A percentile compares a stretch with the other conserved stretches of the same genome.
Evolutionary conservation across 2,329 filamentous ascomycete species (phyloP).

Genomic region (Hypoxylon sp.): DNA sequence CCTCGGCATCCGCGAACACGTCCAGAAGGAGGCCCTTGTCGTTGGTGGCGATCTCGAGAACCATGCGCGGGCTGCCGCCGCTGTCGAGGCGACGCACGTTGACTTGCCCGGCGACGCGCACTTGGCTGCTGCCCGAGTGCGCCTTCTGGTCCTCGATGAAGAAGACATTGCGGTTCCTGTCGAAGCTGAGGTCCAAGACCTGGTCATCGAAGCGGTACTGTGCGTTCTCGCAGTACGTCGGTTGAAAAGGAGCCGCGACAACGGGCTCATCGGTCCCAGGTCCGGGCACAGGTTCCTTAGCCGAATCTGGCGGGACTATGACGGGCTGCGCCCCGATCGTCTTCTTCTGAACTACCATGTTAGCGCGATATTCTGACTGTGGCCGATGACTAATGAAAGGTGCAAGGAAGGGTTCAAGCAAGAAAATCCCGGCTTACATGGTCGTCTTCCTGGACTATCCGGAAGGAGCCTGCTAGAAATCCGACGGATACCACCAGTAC

Average conservation of each 20-base stretch:
- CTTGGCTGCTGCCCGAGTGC: slow-evolving; percentile 49
- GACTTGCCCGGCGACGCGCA: slow-evolving; percentile 63
- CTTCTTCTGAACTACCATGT: slow-evolving; percentile 41
- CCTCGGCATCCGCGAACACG: slow-evolving; percentile 53
- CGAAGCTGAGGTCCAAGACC: slow-evolving; percentile 56
- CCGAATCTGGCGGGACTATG: slow-evolving; percentile 31
- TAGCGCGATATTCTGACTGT: slow-evolving; percentile 15
- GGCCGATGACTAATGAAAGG: not conserved
- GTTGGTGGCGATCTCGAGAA: slow-evolving; percentile 63
- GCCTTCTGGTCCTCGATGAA: slow-evolving; percentile 58
- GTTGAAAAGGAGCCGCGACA: slow-evolving; percentile 37
- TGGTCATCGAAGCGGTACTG: slow-evolving; percentile 52
- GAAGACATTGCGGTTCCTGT: slow-evolving; percentile 55
- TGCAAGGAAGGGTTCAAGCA: not conserved
- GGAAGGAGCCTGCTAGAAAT: slow-evolving; percentile 52
- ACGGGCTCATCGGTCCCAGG: slow-evolving; percentile 29
- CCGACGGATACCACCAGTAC: slow-evolving; percentile 53
- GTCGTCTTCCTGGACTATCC: slow-evolving; percentile 45
- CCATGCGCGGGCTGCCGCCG: slow-evolving; percentile 57
- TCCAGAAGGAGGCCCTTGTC: slow-evolving; percentile 58
- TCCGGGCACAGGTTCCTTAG: slow-evolving; percentile 29
- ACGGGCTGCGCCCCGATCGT: slow-evolving; percentile 43
- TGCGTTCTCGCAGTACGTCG: slow-evolving; percentile 46
- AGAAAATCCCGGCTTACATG: slow-evolving; percentile 44
- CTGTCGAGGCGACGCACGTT: slow-evolving; percentile 58